phyloP scores from a whole-genome alignment of 805 yeast species.

The Ogataea sp. region DNA sequence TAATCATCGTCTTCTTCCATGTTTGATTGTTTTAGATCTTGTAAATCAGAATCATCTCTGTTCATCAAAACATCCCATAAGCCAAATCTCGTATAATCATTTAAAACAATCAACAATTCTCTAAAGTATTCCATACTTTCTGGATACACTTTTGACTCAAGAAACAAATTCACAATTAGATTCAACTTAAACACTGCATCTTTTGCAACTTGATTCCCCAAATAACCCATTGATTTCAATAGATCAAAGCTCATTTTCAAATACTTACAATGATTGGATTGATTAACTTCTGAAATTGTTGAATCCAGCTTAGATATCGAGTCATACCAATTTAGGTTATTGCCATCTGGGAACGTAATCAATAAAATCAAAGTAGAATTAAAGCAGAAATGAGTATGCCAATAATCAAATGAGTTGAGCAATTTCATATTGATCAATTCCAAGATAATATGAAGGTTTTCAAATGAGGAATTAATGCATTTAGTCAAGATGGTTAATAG shows the following conservation, averaged over 20 bases:
- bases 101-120: conserved; percentile 8
- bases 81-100: conserved; percentile 1
- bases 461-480: conserved; percentile 24
- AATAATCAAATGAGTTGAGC: conserved; percentile 29
- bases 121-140: conserved; percentile 1
- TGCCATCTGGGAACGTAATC: conserved; percentile 11
- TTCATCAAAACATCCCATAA: conserved; percentile 1
- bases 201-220: conserved; percentile 20
- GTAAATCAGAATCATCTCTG: neutral
- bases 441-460: conserved; percentile 21
- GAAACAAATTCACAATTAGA: conserved; percentile 13
- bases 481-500: conserved; percentile 19
- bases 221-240: conserved; percentile 19
- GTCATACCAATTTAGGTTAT: neutral
- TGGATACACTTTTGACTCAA: conserved; percentile 8
- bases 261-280: conserved; percentile 4
- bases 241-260: conserved; percentile 15
- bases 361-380: conserved; percentile 24
- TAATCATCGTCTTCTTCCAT: neutral
- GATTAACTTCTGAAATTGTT: no score
- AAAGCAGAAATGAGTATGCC: conserved; percentile 32
- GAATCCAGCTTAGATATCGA: neutral
- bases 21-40: neutral
- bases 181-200: conserved; percentile 18
- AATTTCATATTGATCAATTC: conserved; percentile 20